Conservation (phyloP, 148 eudicot genomes). For the Fagopyrum esculentum region DNA sequence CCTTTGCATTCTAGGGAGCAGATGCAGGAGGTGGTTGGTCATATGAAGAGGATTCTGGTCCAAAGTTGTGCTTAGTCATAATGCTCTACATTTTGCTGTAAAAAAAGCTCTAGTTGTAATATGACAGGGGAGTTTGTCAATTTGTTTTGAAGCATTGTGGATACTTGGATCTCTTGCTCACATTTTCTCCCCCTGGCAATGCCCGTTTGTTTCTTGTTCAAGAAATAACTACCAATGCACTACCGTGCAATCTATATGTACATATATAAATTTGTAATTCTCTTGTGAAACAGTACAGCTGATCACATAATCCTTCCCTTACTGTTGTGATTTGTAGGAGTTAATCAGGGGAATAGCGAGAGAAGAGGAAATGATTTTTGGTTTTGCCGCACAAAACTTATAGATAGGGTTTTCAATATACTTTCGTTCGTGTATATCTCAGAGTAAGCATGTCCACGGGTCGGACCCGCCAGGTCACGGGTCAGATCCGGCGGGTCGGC, state of each 20-base stretch:
- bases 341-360: too few relatives aligned
- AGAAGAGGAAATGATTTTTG: too few relatives aligned
- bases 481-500: too few relatives aligned
- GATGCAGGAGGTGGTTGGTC: conserved; percentile 57
- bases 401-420: too few relatives aligned
- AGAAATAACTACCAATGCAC: neutral
- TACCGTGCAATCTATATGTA: neutral
- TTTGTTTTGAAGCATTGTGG: neutral
- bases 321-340: too few relatives aligned
- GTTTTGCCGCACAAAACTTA: too few relatives aligned
- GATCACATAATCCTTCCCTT: neutral
- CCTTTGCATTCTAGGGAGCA: conserved; percentile 84
- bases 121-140: neutral
- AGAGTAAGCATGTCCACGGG: too few relatives aligned
- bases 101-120: too few relatives aligned
- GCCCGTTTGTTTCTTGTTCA: neutral
- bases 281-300: neutral
- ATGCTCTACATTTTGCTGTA: neutral
- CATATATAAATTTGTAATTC: neutral
- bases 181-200: neutral
- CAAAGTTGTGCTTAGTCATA: conserved; percentile 14
- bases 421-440: too few relatives aligned
- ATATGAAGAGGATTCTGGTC: conserved; percentile 50
- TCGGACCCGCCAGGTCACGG: too few relatives aligned
- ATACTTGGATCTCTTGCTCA: neutral